Evolutionary conservation across 495 filamentous ascomycete species (phyloP).

Genomic region (Margaritispora aquatica): DNA sequence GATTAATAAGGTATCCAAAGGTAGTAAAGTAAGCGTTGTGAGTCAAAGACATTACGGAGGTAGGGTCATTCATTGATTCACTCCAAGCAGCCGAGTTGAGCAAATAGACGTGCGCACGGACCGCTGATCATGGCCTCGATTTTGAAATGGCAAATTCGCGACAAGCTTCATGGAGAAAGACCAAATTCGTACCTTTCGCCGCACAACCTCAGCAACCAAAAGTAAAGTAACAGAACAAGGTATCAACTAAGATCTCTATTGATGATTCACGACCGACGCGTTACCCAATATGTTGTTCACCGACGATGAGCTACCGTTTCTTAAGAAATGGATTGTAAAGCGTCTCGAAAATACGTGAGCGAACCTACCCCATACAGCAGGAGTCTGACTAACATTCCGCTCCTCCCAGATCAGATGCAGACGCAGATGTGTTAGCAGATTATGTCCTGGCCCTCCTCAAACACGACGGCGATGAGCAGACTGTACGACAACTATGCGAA

Average conservation of each 20-base stretch:
- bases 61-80: too few species aligned
- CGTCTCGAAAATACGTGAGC: constrained; percentile 86
- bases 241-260: too few species aligned
- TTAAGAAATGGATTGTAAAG: constrained; percentile 88
- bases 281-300: constrained; percentile 61
- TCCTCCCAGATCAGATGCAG: constrained; percentile 72
- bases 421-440: constrained; percentile 91
- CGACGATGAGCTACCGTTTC: constrained; percentile 62
- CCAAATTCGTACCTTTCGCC: too few species aligned
- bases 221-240: too few species aligned
- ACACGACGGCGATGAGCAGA: constrained; percentile 68
- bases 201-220: neutral
- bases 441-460: constrained; percentile 89
- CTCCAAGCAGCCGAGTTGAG: too few species aligned
- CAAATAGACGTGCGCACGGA: neutral
- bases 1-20: too few species aligned
- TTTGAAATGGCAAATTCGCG: neutral
- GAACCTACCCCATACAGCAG: neutral
- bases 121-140: too few species aligned
- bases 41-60: too few species aligned
- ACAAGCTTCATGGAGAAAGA: neutral
- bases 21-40: too few species aligned
- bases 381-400: neutral
- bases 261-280: too few species aligned
- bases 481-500: constrained; percentile 67